Evolutionary conservation across 805 yeast genomes (phyloP), one percentile per base, ranked within the genome.

Genomic region (Ogataea haglerorum): DNA sequence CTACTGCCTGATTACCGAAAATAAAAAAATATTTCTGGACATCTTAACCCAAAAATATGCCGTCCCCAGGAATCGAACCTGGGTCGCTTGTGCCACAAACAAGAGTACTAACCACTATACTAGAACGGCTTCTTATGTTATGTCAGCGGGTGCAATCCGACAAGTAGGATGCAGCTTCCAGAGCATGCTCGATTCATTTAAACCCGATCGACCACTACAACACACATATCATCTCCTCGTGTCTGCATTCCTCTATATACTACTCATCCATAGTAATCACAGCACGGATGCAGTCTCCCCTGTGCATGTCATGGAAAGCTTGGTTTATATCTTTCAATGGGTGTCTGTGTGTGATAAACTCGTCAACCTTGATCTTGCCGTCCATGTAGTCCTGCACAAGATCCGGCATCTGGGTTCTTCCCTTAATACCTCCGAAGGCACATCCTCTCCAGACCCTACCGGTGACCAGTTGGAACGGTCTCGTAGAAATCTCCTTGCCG

Each of bases 381-480:
- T 68, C 66, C 72, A 85, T 66, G 68, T 91, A 91, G 63, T 85
- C 90, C 44, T 87, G 82, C 43, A 93, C 95, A 43, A 90, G 74
- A 15, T 80, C 87, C 36, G 95, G 97, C 72, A 93, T 77, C 72
- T 93, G 96, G 29, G 96, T 63, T 73, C 97, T 85, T 62, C 99
- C 98, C 71, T 93, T 93, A 61, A 93, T 89, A 65, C 98, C 99
- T 58, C 99, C 99, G 56, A 88, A 93, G n/a, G 99, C 99, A 60
- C 95, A 87, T 57, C 99, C 99, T 66, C 79, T 85, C 98, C 99
- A 91, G 38, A 86, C 95, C 70, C 99, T 83, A 56, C 99, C 99
- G 30, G 98, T 93, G 51, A 93, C 98, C 66, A 93, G 79, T 73
- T 91, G 98, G 86, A 93, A 93, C 47, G 99, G 99, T 69, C 98